A percentile compares a stretch with the other conserved stretches of the same genome.
Evolutionary conservation across 2,329 filamentous ascomycete genomes (phyloP).

Genomic region (Fusarium setosum): DNA sequence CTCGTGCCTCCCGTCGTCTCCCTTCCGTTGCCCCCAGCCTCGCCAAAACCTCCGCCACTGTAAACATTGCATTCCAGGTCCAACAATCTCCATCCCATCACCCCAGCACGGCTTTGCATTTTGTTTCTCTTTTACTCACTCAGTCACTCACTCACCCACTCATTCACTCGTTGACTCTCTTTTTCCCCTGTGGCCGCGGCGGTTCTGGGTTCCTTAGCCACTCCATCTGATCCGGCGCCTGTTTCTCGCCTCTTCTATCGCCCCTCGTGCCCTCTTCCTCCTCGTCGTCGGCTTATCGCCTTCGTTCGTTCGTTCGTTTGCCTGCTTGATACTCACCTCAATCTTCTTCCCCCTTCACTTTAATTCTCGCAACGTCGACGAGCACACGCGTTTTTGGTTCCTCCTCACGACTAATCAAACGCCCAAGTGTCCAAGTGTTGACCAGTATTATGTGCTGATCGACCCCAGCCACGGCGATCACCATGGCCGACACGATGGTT

Average conservation of each 20-base stretch:
- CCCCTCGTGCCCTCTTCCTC: constrained; percentile 10
- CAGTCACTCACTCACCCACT: constrained; percentile 5
- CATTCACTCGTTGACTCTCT: constrained; percentile 16
- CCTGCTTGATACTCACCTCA: background rate
- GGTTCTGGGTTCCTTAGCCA: constrained; percentile 22
- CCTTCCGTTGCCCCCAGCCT: constrained; percentile 41
- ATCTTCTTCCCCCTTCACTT: constrained; percentile 4
- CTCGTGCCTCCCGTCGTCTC: constrained; percentile 23
- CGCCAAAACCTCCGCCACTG: constrained; percentile 37
- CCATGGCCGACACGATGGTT: constrained; percentile 48
- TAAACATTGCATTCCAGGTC: constrained; percentile 47
- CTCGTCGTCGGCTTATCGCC: constrained; percentile 3
- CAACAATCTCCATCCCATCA: constrained; percentile 9
- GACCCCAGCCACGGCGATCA: constrained; percentile 33
- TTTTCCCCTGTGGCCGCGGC: constrained; percentile 10
- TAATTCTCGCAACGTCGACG: constrained; percentile 3
- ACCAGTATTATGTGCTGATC: constrained; percentile 52
- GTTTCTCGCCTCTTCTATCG: constrained; percentile 8
- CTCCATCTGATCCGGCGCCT: constrained; percentile 1
- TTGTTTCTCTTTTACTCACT: constrained; percentile 21
- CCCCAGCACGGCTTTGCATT: constrained; percentile 27
- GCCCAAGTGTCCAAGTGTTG: constrained; percentile 14
- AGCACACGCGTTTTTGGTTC: constrained; percentile 18
- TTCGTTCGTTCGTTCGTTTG: constrained; percentile 18
- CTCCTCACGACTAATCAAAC: constrained; percentile 18